Conservation (phyloP, 805 yeast genomes). For the Kregervanrija fluxuum region DNA sequence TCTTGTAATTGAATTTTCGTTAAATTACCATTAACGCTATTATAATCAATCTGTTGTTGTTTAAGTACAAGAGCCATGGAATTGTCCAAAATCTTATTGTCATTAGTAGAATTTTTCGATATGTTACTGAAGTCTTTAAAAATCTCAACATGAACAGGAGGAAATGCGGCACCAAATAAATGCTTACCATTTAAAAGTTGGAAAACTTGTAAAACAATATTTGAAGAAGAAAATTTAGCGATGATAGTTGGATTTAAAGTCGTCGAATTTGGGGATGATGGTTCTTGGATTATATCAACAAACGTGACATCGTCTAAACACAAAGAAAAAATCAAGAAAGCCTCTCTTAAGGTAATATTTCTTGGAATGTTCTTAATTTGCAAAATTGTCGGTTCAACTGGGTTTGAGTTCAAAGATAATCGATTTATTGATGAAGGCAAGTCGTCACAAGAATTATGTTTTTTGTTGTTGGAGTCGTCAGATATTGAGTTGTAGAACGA, state of each 20-base stretch:
- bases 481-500: conserved; percentile 1
- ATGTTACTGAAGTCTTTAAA: too few species aligned
- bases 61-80: too few species aligned
- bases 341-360: conserved; percentile 61
- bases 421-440: conserved; percentile 8
- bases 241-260: conserved; percentile 28
- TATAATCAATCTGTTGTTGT: too few species aligned
- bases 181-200: conserved; percentile 34
- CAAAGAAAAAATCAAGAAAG: conserved; percentile 57
- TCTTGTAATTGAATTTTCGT: too few species aligned
- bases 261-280: conserved; percentile 13
- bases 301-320: conserved; percentile 50
- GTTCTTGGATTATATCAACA: conserved; percentile 30
- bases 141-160: conserved; percentile 32
- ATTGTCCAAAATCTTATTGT: too few species aligned
- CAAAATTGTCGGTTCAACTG: conserved; percentile 16
- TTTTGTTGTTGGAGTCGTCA: not conserved
- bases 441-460: conserved; percentile 8
- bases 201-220: conserved; percentile 36
- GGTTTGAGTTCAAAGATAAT: conserved; percentile 5
- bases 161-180: conserved; percentile 45
- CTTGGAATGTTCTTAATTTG: conserved; percentile 52
- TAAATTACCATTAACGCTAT: too few species aligned
- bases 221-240: conserved; percentile 39
- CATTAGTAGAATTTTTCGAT: too few species aligned